Evolutionary conservation across 495 filamentous ascomycete genomes (phyloP), one percentile per base, ranked within the genome.

Genomic region (Neurospora sp.): DNA sequence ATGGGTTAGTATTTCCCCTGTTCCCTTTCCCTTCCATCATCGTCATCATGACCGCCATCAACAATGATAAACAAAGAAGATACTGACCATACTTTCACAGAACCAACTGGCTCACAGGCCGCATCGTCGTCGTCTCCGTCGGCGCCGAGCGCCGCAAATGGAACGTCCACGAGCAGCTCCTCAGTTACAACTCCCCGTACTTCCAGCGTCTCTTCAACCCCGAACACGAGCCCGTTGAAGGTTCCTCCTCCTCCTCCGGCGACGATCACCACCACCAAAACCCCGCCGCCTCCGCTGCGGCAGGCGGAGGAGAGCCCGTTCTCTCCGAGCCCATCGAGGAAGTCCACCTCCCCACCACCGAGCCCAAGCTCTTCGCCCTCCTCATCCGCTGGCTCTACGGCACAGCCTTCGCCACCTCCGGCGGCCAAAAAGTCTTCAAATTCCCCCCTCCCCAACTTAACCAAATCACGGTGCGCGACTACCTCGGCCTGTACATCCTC

Each of bases 321-420:
- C n/a, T n/a, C n/a, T n/a, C n/a, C n/a, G n/a, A n/a, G n/a, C 12
- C 10, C n/a, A 16, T 40, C 18, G 44, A 72, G 2, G 77, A 76
- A 41, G 48, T 80, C 20, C 35, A 69, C 27, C 70, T 81, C 3
- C 74, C 69, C 4, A 69, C 74, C 10, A 72, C 71, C 5, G 74
- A 77, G 12, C 76, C 77, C 31, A 76, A 75, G 27, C 72, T 78
- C 2, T 80, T 80, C 46, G 73, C 69, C 12, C 69, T 79, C 27
- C 66, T 80, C 11, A 66, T 80, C 38, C 75, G 74, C 72, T 80
- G 79, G 79, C 71, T 80, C 3, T 80, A 80, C 72, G 77, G 77
- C 71, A 79, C 78, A 6, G 72, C 79, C 37, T 71, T 75, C 7
- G 73, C 70, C 12, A 73, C 59, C 38, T 46, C 70, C 2, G 69